Percentiles rank a stretch among this genome's conserved stretches.
These are phyloP conservation scores for Aspergillus viridinutans DNA, from an alignment of 2,329 filamentous ascomycete species.

Conservation along the genomic window DNA sequence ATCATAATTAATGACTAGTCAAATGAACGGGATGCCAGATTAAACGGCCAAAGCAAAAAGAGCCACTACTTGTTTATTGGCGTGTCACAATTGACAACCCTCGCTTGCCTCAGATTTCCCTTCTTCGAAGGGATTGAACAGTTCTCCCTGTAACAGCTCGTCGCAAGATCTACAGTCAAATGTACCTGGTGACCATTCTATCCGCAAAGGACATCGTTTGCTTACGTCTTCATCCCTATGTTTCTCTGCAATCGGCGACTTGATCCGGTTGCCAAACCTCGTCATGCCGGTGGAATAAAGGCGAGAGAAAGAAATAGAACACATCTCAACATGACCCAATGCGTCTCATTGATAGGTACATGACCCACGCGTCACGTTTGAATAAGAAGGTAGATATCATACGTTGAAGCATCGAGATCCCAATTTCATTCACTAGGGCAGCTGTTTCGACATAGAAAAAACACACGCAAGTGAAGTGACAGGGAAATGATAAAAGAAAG, in stretches of 20 bases:
- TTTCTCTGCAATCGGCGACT: neutral
- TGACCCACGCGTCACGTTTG: conserved; percentile 20
- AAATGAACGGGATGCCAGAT: neutral
- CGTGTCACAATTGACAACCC: neutral
- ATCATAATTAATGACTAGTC: neutral
- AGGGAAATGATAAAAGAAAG: neutral
- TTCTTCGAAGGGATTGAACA: too few species aligned
- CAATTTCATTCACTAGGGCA: conserved; percentile 4
- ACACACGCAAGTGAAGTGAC: neutral
- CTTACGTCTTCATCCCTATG: neutral
- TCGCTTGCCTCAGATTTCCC: neutral
- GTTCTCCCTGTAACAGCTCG: neutral
- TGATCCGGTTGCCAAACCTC: neutral
- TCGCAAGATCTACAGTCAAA: neutral
- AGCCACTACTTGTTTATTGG: neutral
- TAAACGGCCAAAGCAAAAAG: neutral
- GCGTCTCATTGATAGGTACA: conserved; percentile 30
- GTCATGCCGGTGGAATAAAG: neutral
- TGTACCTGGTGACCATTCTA: neutral
- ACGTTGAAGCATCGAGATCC: conserved; percentile 10
- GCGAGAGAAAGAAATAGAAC: neutral
- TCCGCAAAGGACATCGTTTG: neutral
- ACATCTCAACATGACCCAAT: conserved; percentile 21
- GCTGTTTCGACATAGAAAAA: neutral
- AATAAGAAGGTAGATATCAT: conserved; percentile 11